Conservation (phyloP, 352 stramenopile genomes). For the Globisporangium polare region DNA sequence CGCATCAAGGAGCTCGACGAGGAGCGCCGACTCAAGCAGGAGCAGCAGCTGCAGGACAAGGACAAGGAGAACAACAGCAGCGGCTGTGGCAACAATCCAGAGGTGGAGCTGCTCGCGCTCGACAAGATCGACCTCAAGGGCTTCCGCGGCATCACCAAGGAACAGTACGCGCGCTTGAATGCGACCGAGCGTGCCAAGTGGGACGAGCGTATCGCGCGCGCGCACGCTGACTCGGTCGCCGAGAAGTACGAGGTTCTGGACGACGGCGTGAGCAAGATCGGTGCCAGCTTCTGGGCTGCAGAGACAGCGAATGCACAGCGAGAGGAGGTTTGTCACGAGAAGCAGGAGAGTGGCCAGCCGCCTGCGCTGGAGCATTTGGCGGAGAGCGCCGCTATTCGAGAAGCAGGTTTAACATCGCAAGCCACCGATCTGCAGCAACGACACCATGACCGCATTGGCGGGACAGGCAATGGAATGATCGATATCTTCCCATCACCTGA, state of each 20-base stretch:
- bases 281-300: slow-evolving; percentile 44
- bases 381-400: neutral
- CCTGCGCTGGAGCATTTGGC: neutral
- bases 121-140: slow-evolving; percentile 35
- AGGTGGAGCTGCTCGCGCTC: slow-evolving; percentile 4
- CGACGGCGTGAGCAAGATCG: slow-evolving; percentile 40
- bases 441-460: neutral
- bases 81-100: neutral
- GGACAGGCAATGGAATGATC: no score
- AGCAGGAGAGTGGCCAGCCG: neutral
- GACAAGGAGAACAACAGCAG: slow-evolving; percentile 27
- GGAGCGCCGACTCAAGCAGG: slow-evolving; percentile 20
- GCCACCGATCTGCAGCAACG: neutral
- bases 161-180: slow-evolving; percentile 51
- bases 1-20: slow-evolving; percentile 52
- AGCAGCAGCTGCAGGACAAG: slow-evolving; percentile 30
- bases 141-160: slow-evolving; percentile 62
- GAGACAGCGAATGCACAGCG: slow-evolving; percentile 6
- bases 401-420: neutral
- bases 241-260: slow-evolving; percentile 35
- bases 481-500: no score
- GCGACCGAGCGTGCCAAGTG: slow-evolving; percentile 42
- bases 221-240: slow-evolving; percentile 35
- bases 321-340: no score
- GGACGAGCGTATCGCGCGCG: slow-evolving; percentile 54